Percentiles rank a stretch among this genome's conserved stretches.
Evolutionary conservation across 306 rosid genomes (phyloP).

Genomic region (Myrica gale): DNA sequence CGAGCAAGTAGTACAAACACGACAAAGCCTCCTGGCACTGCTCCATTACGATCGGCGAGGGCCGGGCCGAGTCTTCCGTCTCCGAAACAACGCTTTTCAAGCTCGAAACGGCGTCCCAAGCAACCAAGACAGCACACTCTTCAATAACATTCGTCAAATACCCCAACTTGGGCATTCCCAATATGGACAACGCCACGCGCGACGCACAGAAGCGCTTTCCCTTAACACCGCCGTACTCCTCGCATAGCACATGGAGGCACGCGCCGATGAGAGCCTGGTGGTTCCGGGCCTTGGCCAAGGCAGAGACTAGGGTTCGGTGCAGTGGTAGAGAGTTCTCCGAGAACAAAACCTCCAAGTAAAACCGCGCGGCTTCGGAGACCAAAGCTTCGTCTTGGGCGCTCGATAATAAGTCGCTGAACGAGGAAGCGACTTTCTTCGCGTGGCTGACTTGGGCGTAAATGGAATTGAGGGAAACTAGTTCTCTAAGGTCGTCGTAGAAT

Average conservation of each 20-base stretch:
- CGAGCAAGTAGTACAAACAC: conserved; percentile 86
- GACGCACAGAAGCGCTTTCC: conserved; percentile 66
- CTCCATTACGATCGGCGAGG: conserved; percentile 91
- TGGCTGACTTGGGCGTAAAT: conserved; percentile 65
- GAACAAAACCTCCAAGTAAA: too few species aligned
- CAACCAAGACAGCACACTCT: conserved; percentile 59
- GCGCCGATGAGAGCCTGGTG: conserved; percentile 35
- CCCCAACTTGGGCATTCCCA: conserved; percentile 80
- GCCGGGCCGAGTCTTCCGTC: conserved; percentile 51
- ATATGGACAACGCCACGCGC: conserved; percentile 60
- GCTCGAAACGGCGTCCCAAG: conserved; percentile 52
- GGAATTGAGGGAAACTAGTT: conserved; percentile 52
- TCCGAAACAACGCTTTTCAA: conserved; percentile 55
- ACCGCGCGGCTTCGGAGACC: not conserved
- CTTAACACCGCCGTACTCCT: conserved; percentile 36
- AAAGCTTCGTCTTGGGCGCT: conserved; percentile 30
- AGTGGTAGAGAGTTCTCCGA: conserved; percentile 35
- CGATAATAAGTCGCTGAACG: conserved; percentile 47
- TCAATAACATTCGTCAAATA: conserved; percentile 60
- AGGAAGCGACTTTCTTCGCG: conserved; percentile 47
- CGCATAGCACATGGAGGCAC: conserved; percentile 49
- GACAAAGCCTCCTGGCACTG: conserved; percentile 97
- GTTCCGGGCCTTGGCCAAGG: conserved; percentile 46
- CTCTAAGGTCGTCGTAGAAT: conserved; percentile 44
- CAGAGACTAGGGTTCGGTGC: conserved; percentile 65